These are phyloP conservation scores for Penicillium sp. DNA, from an alignment of 2,329 filamentous ascomycete species.

Conservation along the genomic window DNA sequence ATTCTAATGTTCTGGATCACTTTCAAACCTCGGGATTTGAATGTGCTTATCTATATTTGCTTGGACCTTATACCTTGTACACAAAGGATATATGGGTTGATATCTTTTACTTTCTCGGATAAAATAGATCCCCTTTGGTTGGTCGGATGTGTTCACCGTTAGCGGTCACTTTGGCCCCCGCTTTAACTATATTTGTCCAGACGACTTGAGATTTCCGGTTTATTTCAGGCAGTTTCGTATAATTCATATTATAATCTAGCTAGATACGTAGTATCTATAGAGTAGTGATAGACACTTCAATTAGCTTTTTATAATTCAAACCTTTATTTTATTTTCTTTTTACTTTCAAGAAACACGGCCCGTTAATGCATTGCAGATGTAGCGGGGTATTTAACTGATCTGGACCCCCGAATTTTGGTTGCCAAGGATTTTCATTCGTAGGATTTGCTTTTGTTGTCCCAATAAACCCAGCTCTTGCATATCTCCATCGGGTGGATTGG, in stretches of 20 bases:
- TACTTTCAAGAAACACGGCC: neutral
- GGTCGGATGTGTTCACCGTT: neutral
- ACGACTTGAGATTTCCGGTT: no score
- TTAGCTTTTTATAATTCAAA: neutral
- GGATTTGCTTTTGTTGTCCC: neutral
- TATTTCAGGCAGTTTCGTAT: no score
- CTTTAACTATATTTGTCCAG: neutral
- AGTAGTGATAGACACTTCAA: neutral
- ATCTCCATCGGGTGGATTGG: neutral
- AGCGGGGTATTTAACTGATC: neutral
- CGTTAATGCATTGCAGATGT: conserved; percentile 2
- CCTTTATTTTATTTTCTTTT: neutral
- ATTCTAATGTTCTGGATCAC: neutral
- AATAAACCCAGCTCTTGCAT: neutral
- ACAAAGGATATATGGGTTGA: neutral
- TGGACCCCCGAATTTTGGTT: neutral
- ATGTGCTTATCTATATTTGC: neutral
- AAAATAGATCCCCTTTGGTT: neutral
- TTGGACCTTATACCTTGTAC: neutral
- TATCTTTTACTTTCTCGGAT: neutral
- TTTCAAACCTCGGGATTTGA: neutral
- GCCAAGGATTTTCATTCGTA: neutral
- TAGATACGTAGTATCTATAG: no score
- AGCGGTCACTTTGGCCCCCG: neutral
- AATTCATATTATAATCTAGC: no score